phyloP scores from a whole-genome alignment of 306 rosid genomes.

The Argentina anserina region DNA sequence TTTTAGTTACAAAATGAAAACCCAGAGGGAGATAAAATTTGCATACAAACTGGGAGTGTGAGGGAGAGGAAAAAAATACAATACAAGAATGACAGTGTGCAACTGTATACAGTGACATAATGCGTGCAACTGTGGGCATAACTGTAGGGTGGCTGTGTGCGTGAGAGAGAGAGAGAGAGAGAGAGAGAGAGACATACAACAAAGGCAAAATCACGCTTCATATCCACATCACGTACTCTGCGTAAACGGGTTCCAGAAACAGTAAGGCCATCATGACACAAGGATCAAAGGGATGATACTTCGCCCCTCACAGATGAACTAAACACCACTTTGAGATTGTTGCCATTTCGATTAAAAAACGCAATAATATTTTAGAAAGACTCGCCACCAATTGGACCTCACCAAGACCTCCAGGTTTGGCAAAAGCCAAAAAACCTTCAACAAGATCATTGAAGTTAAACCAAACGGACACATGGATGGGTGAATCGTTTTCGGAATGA shows the following conservation, averaged over 20 bases:
- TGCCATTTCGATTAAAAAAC: constrained; percentile 51
- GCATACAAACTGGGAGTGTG: not conserved
- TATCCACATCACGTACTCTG: constrained; percentile 63
- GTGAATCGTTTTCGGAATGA: constrained; percentile 24
- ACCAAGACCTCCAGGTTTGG: constrained; percentile 61
- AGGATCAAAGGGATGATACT: constrained; percentile 50
- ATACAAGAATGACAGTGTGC: not conserved
- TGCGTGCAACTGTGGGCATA: not conserved
- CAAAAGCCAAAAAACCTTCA: constrained; percentile 59
- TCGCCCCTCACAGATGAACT: constrained; percentile 58
- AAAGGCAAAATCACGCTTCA: constrained; percentile 56
- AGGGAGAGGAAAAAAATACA: not conserved
- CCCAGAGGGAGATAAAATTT: not conserved
- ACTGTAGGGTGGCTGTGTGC: not conserved
- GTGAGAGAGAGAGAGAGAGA: not conserved
- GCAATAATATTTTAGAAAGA: constrained; percentile 54
- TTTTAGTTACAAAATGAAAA: not conserved
- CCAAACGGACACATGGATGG: constrained; percentile 42
- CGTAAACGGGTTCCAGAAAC: constrained; percentile 50
- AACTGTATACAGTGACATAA: too few species aligned
- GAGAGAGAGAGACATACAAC: constrained; percentile 33
- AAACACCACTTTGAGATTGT: constrained; percentile 53
- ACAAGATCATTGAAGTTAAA: constrained; percentile 57
- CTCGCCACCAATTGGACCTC: constrained; percentile 59
- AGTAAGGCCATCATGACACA: constrained; percentile 58